These are phyloP conservation scores for Ascoidea tarda DNA, from an alignment of 805 yeast genomes.

Conservation along the genomic window DNA sequence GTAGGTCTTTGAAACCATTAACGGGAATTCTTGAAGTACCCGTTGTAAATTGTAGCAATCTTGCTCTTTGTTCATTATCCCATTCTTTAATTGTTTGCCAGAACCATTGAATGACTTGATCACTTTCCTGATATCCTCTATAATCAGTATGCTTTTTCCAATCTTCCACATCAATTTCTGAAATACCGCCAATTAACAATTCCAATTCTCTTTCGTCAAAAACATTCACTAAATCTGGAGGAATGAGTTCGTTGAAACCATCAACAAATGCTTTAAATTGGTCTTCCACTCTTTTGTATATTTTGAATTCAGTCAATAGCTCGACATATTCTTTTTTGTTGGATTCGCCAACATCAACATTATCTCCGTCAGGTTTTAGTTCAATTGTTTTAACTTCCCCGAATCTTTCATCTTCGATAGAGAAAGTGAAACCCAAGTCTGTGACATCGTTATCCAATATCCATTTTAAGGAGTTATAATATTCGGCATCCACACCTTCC, in stretches of 20 bases:
- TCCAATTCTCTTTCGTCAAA: constrained; percentile 97
- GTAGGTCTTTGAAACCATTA: constrained; percentile 96
- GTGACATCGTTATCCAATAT: constrained; percentile 94
- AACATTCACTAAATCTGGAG: constrained; percentile 91
- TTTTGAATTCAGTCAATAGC: constrained; percentile 90
- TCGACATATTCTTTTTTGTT: constrained; percentile 94
- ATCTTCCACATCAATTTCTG: constrained; percentile 95
- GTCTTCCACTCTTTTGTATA: constrained; percentile 82
- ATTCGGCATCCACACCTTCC: constrained; percentile 88
- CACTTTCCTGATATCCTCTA: constrained; percentile 93
- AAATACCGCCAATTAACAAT: constrained; percentile 92
- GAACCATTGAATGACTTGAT: constrained; percentile 97
- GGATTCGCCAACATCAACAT: constrained; percentile 87
- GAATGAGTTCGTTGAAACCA: constrained; percentile 95
- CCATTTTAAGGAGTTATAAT: constrained; percentile 87
- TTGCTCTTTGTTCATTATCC: constrained; percentile 95
- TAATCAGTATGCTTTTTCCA: constrained; percentile 99
- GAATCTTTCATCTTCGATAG: constrained; percentile 83
- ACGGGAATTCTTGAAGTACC: constrained; percentile 99
- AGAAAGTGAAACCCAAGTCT: constrained; percentile 77
- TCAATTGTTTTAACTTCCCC: constrained; percentile 88
- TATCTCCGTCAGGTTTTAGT: constrained; percentile 75
- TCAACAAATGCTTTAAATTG: constrained; percentile 94
- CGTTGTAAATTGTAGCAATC: constrained; percentile 91
- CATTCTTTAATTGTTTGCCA: constrained; percentile 89